Conservation (phyloP, 768 basidiomycete genomes). For the Pisolithus marmoratus region DNA sequence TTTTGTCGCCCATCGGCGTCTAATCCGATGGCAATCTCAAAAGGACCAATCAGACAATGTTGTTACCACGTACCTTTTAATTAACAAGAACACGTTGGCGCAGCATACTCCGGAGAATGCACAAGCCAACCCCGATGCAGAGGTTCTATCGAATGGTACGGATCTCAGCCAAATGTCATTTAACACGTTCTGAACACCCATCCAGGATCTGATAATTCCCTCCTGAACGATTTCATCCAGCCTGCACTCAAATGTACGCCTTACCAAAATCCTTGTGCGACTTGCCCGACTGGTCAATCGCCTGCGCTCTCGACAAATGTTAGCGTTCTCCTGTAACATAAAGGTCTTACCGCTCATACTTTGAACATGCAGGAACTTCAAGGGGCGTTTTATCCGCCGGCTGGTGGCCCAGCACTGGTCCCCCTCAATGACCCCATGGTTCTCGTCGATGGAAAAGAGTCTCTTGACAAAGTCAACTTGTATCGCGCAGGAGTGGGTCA, state of each 20-base stretch:
- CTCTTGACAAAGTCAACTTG: conserved; percentile 22
- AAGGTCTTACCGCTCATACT: background rate
- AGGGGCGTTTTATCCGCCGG: conserved; percentile 20
- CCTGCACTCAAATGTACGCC: conserved; percentile 20
- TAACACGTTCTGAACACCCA: background rate
- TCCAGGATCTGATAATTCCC: conserved; percentile 22
- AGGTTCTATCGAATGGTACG: conserved; percentile 21
- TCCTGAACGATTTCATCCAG: conserved; percentile 20
- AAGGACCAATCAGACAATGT: conserved; percentile 26
- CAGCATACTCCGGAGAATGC: conserved; percentile 22
- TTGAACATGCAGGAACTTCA: conserved; percentile 16
- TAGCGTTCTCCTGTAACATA: background rate
- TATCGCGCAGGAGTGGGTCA: conserved; percentile 24
- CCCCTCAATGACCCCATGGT: conserved; percentile 24
- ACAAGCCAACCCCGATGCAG: conserved; percentile 19
- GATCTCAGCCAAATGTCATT: background rate
- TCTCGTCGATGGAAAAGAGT: conserved; percentile 17
- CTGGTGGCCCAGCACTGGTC: conserved; percentile 17
- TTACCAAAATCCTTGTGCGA: conserved; percentile 22
- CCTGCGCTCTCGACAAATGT: conserved; percentile 22
- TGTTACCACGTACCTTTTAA: conserved; percentile 22
- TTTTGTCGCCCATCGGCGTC: background rate
- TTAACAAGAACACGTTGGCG: conserved; percentile 17
- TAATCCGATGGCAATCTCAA: background rate
- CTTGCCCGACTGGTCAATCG: conserved; percentile 13